Conservation (phyloP, 2,329 filamentous ascomycete genomes). For the Hypoxylon sp. region DNA sequence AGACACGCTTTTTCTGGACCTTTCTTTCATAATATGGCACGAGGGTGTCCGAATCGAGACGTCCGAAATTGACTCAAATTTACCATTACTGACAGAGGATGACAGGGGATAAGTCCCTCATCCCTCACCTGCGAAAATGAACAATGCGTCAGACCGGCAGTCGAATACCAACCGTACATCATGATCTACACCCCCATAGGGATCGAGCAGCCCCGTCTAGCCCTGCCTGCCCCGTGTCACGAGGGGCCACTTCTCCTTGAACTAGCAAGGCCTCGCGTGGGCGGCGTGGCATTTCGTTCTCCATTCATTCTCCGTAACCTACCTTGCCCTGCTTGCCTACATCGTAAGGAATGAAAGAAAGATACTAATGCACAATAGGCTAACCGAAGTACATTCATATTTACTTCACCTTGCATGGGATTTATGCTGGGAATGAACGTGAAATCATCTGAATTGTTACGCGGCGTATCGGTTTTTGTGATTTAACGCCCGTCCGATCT, state of each 20-base stretch:
- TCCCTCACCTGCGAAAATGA: slow-evolving; percentile 23
- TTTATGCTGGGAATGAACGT: slow-evolving; percentile 8
- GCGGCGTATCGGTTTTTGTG: slow-evolving; percentile 27
- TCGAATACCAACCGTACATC: slow-evolving; percentile 20
- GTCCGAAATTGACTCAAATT: slow-evolving; percentile 28
- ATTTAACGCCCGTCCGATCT: slow-evolving; percentile 32
- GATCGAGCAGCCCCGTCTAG: slow-evolving; percentile 41
- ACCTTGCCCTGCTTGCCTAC: neutral
- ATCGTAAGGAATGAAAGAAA: neutral
- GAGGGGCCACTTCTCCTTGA: slow-evolving; percentile 13
- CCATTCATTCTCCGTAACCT: slow-evolving; percentile 10
- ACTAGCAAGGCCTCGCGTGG: slow-evolving; percentile 26
- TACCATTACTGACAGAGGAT: slow-evolving; percentile 4
- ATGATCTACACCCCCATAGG: slow-evolving; percentile 24
- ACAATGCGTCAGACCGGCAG: slow-evolving; percentile 7
- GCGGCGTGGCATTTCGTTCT: slow-evolving; percentile 12
- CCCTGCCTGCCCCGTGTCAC: slow-evolving; percentile 32
- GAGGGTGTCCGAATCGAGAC: slow-evolving; percentile 15
- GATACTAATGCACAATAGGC: neutral
- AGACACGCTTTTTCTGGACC: slow-evolving; percentile 10
- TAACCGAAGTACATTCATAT: neutral
- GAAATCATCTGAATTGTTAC: slow-evolving; percentile 1
- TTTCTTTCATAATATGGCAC: slow-evolving; percentile 19
- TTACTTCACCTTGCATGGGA: slow-evolving; percentile 9
- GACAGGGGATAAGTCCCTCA: slow-evolving; percentile 33